Evolutionary conservation across 2,329 filamentous ascomycete species (phyloP), one percentile per base, ranked within the genome.

Genomic region (Ascochyta koolunga): DNA sequence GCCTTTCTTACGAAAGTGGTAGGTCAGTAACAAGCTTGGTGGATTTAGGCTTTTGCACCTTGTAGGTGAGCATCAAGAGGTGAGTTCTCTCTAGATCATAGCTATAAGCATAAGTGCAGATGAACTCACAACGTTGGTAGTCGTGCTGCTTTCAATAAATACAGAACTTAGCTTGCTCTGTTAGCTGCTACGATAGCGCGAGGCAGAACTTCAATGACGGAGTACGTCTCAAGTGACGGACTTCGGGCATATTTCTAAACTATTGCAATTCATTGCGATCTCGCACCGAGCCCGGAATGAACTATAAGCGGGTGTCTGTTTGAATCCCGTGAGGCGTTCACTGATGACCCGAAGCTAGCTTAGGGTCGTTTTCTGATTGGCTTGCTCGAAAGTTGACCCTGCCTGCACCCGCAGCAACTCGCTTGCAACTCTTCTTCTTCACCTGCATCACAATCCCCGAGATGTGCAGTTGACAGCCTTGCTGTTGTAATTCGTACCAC

Each of bases 271-370:
- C 15, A n/a, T 16, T 37, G 32, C 21, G 15, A 24, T 25, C 35
- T 54, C 35, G 51, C 40, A 31, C 51, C 45, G 51, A 50, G 40
- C 32, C 15, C 27, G 24, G 13, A 4, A 22, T 36, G 15, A 21
- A 25, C 40, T 54, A 35, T 36, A 18, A 25, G 36, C 33, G 36
- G 18, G 16, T 48, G 16, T 25, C 19, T 33, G 18, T 15, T 46
- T 33, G 38, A 48, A 33, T 18, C 18, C 40, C 45, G 51, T 45
- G 36, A 54, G 51, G 51, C 51, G 40, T 45, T 45, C 45, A 46
- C 51, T 37, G 29, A 42, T 50, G 24, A 50, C 51, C 51, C 51
- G 51, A 31, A 41, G 51, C 45, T 50, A 49, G 36, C 29, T 19
- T 24, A 4, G 18, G 5, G 29, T 22, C 5, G 19, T 10, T 5